Conservation (phyloP, 305 asterid genomes). For the Fraxinus ornus region DNA sequence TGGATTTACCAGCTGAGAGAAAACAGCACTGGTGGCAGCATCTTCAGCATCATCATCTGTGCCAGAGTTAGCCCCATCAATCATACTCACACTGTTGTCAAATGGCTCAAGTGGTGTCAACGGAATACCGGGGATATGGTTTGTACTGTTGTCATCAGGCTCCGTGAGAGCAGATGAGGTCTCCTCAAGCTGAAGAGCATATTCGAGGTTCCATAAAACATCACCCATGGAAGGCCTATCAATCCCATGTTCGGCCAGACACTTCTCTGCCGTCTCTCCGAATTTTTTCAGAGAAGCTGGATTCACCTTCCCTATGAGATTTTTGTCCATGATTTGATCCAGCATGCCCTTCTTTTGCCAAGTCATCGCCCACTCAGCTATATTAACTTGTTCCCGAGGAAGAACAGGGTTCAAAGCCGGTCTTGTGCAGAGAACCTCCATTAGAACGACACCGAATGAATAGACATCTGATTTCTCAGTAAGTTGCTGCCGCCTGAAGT, state of each 20-base stretch:
- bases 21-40: conserved; percentile 76
- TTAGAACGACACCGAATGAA: conserved; percentile 91
- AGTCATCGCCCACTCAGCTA: conserved; percentile 97
- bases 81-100: conserved; percentile 81
- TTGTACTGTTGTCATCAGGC: conserved; percentile 88
- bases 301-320: conserved; percentile 81
- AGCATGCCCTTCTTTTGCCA: conserved; percentile 99
- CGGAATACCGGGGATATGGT: conserved; percentile 80
- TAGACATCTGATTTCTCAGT: conserved; percentile 98
- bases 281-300: conserved; percentile 83
- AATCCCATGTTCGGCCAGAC: conserved; percentile 87
- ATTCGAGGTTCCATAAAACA: conserved; percentile 92
- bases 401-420: conserved; percentile 98
- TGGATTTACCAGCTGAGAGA: conserved; percentile 99
- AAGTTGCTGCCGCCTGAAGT: conserved; percentile 93
- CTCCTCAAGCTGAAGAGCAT: conserved; percentile 96
- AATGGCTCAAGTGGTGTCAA: conserved; percentile 66
- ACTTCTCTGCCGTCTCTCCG: conserved; percentile 97
- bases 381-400: conserved; percentile 93
- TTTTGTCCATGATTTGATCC: conserved; percentile 81
- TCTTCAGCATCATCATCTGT: conserved; percentile 78
- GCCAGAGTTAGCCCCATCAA: conserved; percentile 65
- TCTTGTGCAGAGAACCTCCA: conserved; percentile 97
- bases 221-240: conserved; percentile 99
- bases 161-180: conserved; percentile 81